phyloP scores from a whole-genome alignment of 176 grass and related monocot genomes.

The Poa pratensis region DNA sequence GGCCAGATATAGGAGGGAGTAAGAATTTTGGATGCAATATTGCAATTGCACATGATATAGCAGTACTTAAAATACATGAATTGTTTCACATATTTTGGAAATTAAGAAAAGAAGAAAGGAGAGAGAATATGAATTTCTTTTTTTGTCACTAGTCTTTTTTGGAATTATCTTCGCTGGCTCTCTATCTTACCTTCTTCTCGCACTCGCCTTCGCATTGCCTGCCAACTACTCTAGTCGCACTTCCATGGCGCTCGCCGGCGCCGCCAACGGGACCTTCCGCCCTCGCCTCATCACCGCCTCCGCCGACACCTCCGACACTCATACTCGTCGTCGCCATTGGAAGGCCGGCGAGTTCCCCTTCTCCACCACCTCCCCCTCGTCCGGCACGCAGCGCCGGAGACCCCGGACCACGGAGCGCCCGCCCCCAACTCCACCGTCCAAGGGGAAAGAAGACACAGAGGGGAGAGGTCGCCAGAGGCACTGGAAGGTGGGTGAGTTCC shows the following conservation, averaged over 20 bases:
- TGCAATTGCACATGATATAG: not conserved
- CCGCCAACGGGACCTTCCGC: constrained; percentile 31
- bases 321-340: constrained; percentile 45
- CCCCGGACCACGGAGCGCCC: not conserved
- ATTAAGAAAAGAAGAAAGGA: not conserved
- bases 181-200: constrained; percentile 34
- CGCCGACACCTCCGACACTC: not conserved
- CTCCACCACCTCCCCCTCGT: constrained; percentile 19
- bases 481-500: constrained; percentile 71
- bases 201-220: not conserved
- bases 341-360: constrained; percentile 63
- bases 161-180: constrained; percentile 26
- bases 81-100: not conserved
- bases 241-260: constrained; percentile 35
- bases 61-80: not conserved
- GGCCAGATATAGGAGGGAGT: too few relatives aligned
- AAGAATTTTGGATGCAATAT: not conserved
- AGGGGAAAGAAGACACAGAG: not conserved
- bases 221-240: not conserved
- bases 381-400: constrained; percentile 18
- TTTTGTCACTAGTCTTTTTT: constrained; percentile 5
- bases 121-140: not conserved
- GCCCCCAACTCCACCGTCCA: not conserved
- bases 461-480: constrained; percentile 40
- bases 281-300: constrained; percentile 35